phyloP scores from a whole-genome alignment of 2,329 filamentous ascomycete genomes.

The Colletotrichum theobromicola region DNA sequence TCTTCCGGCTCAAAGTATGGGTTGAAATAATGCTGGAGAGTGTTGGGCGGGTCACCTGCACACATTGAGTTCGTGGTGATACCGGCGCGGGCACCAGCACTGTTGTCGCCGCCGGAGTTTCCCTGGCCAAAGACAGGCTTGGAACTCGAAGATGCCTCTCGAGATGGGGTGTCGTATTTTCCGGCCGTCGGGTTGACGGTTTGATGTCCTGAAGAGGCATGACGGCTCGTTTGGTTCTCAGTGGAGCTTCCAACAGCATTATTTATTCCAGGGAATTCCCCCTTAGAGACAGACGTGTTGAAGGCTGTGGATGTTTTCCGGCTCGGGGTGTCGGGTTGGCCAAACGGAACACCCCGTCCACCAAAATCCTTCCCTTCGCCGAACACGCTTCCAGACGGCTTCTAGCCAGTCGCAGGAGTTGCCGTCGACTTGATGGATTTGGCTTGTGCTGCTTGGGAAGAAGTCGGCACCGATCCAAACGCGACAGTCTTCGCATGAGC shows the following conservation, averaged over 20 bases:
- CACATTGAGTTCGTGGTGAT: neutral
- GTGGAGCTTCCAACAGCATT: neutral
- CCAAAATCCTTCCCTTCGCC: fast-evolving
- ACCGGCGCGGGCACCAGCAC: neutral
- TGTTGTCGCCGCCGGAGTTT: neutral
- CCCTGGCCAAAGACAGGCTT: neutral
- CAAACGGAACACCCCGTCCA: neutral
- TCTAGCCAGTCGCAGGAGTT: neutral
- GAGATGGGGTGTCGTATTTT: neutral
- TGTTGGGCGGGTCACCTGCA: neutral
- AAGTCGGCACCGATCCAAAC: neutral
- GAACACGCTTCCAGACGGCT: neutral
- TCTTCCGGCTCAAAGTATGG: neutral
- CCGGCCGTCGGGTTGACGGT: neutral
- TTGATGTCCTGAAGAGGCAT: neutral
- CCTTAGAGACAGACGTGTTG: neutral
- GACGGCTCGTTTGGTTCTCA: neutral
- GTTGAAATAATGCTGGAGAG: neutral
- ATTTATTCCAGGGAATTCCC: neutral
- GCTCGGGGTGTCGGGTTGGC: neutral
- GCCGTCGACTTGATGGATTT: neutral
- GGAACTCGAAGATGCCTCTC: neutral
- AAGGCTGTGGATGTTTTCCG: neutral
- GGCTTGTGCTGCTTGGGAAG: neutral
- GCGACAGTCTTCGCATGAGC: neutral